Evolutionary conservation across 495 filamentous ascomycete genomes (phyloP), one percentile per base, ranked within the genome.

Genomic region (Lentithecium fluviatile): DNA sequence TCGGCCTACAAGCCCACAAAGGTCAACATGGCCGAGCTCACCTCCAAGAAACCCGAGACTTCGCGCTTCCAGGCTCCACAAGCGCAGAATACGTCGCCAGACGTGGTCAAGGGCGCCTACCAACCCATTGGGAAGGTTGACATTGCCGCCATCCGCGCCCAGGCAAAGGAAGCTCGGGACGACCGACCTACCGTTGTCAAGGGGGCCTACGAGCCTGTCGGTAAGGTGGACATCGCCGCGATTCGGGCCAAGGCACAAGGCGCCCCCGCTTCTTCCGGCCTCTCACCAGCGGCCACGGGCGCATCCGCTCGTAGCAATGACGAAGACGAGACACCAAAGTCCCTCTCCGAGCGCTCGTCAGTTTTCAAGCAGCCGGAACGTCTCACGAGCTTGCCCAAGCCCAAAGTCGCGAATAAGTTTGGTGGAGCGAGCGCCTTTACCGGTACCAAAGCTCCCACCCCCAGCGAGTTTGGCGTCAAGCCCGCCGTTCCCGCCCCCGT

Each of bases 91-190:
- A 69, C 69, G 17, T 56, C 75, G 17, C 69, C 70, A 36, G 85
- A 91, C 72, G 79, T 96, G 15, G 86, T 97, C 23, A 88, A 80
- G 64, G 93, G 95, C 10, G 89, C 79, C n/a, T 99, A 99, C 71
- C 92, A 96, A 71, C 94, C 94, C 7, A 80, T 99, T 60, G 95
- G 95, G 10, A 97, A 96, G 74, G 89, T 97, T 11, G 91, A 97
- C 68, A 97, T 99, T 75, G 88, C 89, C 37, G 91, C 89, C 2
- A 85, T 97, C 52, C 81, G 91, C 48, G 83, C 81, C 49, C 85
- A 94, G 69, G 92, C 93, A 10, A 83, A 85, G 61, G 83, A 87
- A 46, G 62, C 15, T 15, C 75, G 81, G 43, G 88, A 95, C 65
- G 89, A 96, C 52, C 78, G 91, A 45, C 93, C 93, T 4, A 80